These are phyloP conservation scores for Psilocybe mexicana DNA, from an alignment of 1,284 basidiomycete species.

Conservation along the genomic window DNA sequence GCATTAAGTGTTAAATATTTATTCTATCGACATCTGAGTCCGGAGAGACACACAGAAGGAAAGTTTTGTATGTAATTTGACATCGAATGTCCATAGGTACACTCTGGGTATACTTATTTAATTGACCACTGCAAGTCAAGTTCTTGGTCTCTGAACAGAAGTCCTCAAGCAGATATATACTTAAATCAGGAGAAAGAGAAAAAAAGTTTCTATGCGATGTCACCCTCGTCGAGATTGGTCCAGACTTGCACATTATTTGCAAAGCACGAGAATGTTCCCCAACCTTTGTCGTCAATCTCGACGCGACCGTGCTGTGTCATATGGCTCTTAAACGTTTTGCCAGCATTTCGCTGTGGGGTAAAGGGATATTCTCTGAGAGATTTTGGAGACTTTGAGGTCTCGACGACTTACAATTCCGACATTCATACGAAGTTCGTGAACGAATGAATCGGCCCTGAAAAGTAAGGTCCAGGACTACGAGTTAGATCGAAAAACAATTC, in stretches of 20 bases:
- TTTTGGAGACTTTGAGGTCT: neutral
- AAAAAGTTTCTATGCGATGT: neutral
- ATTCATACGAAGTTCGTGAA: slow-evolving; percentile 60
- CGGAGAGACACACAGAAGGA: too few species aligned
- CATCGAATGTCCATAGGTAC: too few species aligned
- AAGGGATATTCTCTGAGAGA: neutral
- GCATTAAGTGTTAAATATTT: too few species aligned
- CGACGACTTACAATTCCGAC: slow-evolving; percentile 52
- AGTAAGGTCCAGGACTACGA: neutral
- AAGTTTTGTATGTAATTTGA: too few species aligned
- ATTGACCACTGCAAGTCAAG: too few species aligned
- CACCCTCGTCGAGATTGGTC: slow-evolving; percentile 32
- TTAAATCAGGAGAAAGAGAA: neutral
- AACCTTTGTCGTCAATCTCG: slow-evolving; percentile 49
- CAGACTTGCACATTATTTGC: slow-evolving; percentile 58
- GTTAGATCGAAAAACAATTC: neutral
- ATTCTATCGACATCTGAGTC: too few species aligned
- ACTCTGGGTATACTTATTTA: too few species aligned
- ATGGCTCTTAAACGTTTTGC: slow-evolving; percentile 45
- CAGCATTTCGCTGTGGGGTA: slow-evolving; percentile 38
- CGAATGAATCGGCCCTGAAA: slow-evolving; percentile 27
- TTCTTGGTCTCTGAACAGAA: too few species aligned
- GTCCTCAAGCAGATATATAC: neutral
- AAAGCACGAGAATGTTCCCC: slow-evolving; percentile 60
- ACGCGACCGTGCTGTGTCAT: slow-evolving; percentile 47